phyloP scores from a whole-genome alignment of 2,329 filamentous ascomycete species.

The Aspergillus tamarii region DNA sequence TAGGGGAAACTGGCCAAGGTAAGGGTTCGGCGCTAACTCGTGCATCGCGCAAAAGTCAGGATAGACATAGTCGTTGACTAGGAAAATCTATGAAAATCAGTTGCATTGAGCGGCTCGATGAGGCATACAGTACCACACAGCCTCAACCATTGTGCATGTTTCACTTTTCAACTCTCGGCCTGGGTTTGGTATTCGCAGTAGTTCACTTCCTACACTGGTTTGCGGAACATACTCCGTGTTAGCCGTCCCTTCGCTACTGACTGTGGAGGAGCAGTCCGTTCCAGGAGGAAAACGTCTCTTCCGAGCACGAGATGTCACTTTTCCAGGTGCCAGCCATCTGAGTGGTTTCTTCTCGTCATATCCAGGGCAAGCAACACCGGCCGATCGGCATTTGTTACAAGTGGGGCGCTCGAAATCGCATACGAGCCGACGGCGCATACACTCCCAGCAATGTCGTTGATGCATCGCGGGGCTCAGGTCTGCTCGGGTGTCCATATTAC shows the following conservation, averaged over 20 bases:
- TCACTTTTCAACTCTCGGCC: background rate
- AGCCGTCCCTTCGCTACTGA: background rate
- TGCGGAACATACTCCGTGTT: background rate
- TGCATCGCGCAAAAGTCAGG: slow-evolving; percentile 6
- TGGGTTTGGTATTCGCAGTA: background rate
- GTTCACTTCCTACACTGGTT: background rate
- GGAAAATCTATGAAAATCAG: background rate
- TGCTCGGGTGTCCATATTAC: background rate
- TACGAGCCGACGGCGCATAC: slow-evolving; percentile 13
- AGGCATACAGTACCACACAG: slow-evolving; percentile 10
- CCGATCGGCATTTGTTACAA: slow-evolving; percentile 11
- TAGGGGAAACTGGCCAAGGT: slow-evolving; percentile 2
- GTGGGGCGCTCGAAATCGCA: slow-evolving; percentile 10
- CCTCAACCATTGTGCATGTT: background rate
- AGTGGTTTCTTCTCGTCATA: slow-evolving; percentile 15
- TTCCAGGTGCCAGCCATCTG: slow-evolving; percentile 9
- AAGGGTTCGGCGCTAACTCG: slow-evolving; percentile 9
- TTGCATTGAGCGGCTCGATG: background rate
- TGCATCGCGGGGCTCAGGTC: background rate
- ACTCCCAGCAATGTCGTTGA: slow-evolving; percentile 15
- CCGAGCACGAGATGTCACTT: slow-evolving; percentile 3
- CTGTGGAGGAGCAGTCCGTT: background rate
- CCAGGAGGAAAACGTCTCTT: background rate
- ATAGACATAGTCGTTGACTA: slow-evolving; percentile 9
- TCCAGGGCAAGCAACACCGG: slow-evolving; percentile 12